Evolutionary conservation across 306 rosid genomes (phyloP).

Genomic region (Ammopiptanthus mongolicus): DNA sequence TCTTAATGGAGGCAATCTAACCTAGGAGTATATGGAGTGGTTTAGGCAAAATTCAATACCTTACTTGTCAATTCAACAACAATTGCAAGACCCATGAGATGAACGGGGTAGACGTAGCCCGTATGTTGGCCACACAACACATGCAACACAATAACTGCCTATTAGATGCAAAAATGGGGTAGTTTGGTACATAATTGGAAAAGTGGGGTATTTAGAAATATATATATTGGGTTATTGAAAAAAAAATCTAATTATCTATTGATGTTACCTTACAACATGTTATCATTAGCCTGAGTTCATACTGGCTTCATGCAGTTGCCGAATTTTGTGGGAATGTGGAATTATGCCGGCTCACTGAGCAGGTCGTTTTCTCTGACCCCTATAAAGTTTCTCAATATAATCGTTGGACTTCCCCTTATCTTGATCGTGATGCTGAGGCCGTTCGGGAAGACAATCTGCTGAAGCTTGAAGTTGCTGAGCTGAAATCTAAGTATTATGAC

Average conservation of each 20-base stretch:
- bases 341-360: constrained; percentile 82
- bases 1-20: too few relatives aligned
- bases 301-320: constrained; percentile 57
- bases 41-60: too few relatives aligned
- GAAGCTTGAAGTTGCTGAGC: constrained; percentile 62
- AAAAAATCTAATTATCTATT: not conserved
- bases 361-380: constrained; percentile 94
- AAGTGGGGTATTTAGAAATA: too few relatives aligned
- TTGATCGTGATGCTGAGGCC: constrained; percentile 71
- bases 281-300: not conserved
- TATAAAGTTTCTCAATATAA: constrained; percentile 71
- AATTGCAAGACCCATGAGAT: too few relatives aligned
- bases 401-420: constrained; percentile 75
- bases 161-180: too few relatives aligned
- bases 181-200: too few relatives aligned
- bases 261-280: not conserved
- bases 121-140: too few relatives aligned
- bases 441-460: constrained; percentile 53
- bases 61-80: too few relatives aligned
- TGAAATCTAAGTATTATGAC: constrained; percentile 53
- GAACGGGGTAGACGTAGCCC: too few relatives aligned
- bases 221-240: too few relatives aligned
- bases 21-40: too few relatives aligned
- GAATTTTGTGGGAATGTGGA: constrained; percentile 87
- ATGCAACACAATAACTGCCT: too few relatives aligned